phyloP scores from a whole-genome alignment of 2,329 filamentous ascomycete genomes.

The Phyllosticta citriasiana region DNA sequence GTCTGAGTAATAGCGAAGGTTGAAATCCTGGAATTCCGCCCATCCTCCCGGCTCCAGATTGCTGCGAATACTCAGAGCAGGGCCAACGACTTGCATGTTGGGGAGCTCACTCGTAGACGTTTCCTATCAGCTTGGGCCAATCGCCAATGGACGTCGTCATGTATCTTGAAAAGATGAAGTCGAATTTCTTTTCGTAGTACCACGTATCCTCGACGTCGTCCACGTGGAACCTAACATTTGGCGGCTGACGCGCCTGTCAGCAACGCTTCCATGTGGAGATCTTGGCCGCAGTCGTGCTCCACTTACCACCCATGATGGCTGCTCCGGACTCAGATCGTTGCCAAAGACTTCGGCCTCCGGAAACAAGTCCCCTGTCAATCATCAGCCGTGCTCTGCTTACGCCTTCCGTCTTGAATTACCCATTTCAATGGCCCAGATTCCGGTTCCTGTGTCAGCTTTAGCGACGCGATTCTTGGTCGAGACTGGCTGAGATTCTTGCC shows the following conservation, averaged over 20 bases:
- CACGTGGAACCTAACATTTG: constrained; percentile 52
- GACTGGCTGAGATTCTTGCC: no score
- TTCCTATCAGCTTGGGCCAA: constrained; percentile 39
- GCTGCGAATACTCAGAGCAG: neutral
- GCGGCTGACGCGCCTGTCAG: constrained; percentile 26
- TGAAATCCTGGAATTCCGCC: constrained; percentile 40
- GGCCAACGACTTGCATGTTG: neutral
- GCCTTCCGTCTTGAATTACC: constrained; percentile 18
- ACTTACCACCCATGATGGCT: constrained; percentile 29
- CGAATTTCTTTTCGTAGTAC: constrained; percentile 43
- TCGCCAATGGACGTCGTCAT: constrained; percentile 45
- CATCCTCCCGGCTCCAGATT: constrained; percentile 37
- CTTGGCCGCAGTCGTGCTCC: neutral
- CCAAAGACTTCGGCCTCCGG: constrained; percentile 13
- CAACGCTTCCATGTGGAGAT: no score
- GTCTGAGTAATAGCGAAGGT: constrained; percentile 29
- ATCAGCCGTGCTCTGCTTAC: constrained; percentile 20
- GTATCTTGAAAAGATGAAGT: constrained; percentile 46
- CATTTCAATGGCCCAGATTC: constrained; percentile 26
- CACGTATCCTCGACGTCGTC: constrained; percentile 53
- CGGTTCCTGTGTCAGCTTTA: constrained; percentile 16
- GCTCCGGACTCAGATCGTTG: constrained; percentile 39
- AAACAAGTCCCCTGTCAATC: constrained; percentile 17
- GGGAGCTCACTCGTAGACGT: constrained; percentile 35
- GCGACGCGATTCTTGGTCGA: no score